Conservation (phyloP, 2,329 filamentous ascomycete species). For the Dactylonectria estremocensis region DNA sequence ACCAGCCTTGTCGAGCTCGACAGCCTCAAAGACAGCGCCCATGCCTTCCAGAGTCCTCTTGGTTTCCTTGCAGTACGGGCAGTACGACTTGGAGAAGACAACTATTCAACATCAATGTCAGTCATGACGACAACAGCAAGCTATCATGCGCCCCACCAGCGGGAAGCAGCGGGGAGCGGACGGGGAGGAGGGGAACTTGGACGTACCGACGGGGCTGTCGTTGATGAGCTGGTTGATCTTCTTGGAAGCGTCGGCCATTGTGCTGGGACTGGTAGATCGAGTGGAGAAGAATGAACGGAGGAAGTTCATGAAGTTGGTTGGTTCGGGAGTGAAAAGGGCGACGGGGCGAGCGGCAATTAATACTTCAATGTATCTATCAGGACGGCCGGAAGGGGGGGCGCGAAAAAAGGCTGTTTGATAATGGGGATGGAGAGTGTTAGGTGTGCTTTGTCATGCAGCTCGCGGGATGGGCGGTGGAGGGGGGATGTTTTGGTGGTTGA, state of each 20-base stretch:
- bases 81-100: slow-evolving; percentile 98
- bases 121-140: slow-evolving; percentile 7
- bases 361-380: background rate
- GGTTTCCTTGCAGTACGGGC: slow-evolving; percentile 88
- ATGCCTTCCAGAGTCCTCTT: slow-evolving; percentile 81
- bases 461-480: background rate
- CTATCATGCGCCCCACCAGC: slow-evolving; percentile 25
- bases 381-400: background rate
- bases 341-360: slow-evolving; percentile 40
- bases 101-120: slow-evolving; percentile 63
- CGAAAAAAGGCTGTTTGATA: background rate
- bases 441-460: slow-evolving; percentile 9
- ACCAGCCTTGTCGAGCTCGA: slow-evolving; percentile 92
- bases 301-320: slow-evolving; percentile 70
- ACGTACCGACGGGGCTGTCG: slow-evolving; percentile 86
- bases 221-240: slow-evolving; percentile 91
- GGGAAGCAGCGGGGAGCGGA: background rate
- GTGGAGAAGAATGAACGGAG: slow-evolving; percentile 79
- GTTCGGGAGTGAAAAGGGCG: slow-evolving; percentile 5
- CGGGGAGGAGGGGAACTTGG: slow-evolving; percentile 14
- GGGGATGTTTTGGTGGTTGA: slow-evolving; percentile 10
- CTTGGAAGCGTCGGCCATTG: slow-evolving; percentile 86
- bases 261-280: slow-evolving; percentile 71
- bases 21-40: slow-evolving; percentile 79
- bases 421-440: background rate